Base-by-base conservation (phyloP, 768 basidiomycete genomes). In the Auriscalpium orientale region DNA sequence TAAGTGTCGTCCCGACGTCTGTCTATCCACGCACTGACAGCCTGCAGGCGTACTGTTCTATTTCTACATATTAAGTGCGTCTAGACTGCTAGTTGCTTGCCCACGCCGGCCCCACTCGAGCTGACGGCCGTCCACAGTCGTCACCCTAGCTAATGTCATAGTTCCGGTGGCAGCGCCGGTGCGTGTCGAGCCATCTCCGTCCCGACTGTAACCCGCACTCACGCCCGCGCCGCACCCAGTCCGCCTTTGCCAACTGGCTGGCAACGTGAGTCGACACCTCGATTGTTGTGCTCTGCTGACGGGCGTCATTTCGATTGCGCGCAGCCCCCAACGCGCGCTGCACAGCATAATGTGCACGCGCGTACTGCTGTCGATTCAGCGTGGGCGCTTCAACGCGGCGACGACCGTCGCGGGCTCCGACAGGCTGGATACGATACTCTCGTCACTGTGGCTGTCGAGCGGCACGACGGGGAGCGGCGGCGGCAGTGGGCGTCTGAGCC, bases 311-410 rank as follows among this genome's bases (percentile, higher is more conserved):
- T 28, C 7, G 7, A 5, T 28, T 28, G 28, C 28, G 28, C 28
- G 28, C 38, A 76, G 74, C 13, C 72, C 73, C 6, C 75, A 76
- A 59, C 72, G 75, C 36, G 72, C 75, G 28, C 58, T 76, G n/a
- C 76, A 76, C 60, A 75, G 74, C 13, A 65, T 76, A 12, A 62
- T 76, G 43, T 74, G 72, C 62, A 74, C 64, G 34, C 71, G 75
- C 22, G 73, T 76, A 18, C 67, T 78, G 6, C 64, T 78, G 43
- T 67, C 72, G 35, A 75, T 78, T 44, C 64, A 72, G 10, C 66
- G 68, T 20, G 68, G 68, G 62, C 67, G 68, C 33, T 43, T 15
- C 40, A 18, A 43, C 40, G 18, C 40, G 40, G 15, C 13, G 40
- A 15, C 18, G 15, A 15, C 40, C 4, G 40, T 13, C 40, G 40